Evolutionary conservation across 129 eudicot species (phyloP), one percentile per base, ranked within the genome.

Genomic region (Flaveria linearis): DNA sequence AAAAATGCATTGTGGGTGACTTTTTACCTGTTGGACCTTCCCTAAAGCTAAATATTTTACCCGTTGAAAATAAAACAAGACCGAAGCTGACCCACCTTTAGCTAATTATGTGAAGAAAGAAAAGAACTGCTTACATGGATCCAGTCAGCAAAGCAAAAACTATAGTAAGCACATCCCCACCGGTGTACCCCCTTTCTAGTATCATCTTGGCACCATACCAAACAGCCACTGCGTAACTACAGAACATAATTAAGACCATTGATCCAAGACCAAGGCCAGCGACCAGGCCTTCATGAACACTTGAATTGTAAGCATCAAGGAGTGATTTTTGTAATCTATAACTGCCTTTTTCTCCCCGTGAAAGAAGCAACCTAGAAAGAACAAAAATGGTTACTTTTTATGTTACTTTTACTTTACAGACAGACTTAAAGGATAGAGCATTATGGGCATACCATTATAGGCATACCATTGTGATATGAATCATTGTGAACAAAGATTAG

Each of bases 141-240:
- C 96, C 96, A 51, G 89, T 84, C 42, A 92, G 61, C 66, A 92
- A 86, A 4, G 92, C 87, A 56, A 89, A 46, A 52, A 92, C 84
- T 36, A 92, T 92, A 30, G 81, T 87, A 49, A 91, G 69, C 55
- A 91, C 96, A 56, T 73, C 78, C 55, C 97, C 97, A 49, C 97
- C 97, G 9, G 86, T 57, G 68, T 87, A 86, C 66, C 83, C 86
- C 82, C 71, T 85, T 50, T 87, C 89, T 10, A 85, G 51, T 61
- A 91, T 84, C 97, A 91, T 49, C 82, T 73, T 85, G 17, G 89
- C 87, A 52, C 97, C 97, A 81, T 76, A 91, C 96, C 96, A 91
- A 47, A 91, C 73, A 60, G 97, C 96, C 79, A 91, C 72, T 2
- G 81, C 89, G 46, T 89, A 91, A 79, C 84, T 83, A 83, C 90